Evolutionary conservation across 2,329 filamentous ascomycete genomes (phyloP), one percentile per base, ranked within the genome.

Genomic region (Trichoderma brevicompactum): DNA sequence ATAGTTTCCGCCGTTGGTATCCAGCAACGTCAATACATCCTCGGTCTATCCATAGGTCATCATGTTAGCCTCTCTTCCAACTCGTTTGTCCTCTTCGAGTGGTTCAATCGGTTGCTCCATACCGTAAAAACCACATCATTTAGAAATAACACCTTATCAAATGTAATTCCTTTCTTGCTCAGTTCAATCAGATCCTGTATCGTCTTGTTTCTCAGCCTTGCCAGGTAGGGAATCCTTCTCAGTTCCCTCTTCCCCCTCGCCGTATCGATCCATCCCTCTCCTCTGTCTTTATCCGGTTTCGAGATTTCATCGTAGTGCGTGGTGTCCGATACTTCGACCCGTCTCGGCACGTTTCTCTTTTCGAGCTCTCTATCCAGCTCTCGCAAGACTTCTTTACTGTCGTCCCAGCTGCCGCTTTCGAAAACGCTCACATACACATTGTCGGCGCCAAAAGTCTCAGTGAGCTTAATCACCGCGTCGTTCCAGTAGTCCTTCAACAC

Each of bases 371-470:
- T 69, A 65, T 89, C 87, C 34, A 92, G 77, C 28, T 84, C 80
- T 23, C 74, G 76, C 68, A 92, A 76, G 7, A 84, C 85, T 15
- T 78, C 82, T 74, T 91, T 91, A 17, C 85, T 90, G 65, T 87
- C 80, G 73, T 92, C 90, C 78, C 84, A 87, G 72, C 87, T 90
- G 5, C 89, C 89, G 70, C 86, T 89, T 74, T 92, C 89, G 66
- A 85, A 83, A 36, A 92, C 82, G 66, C 85, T 87, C 46, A 92
- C 82, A 72, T 84, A 92, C 2, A 92, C 84, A 72, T 91, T 91
- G 3, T 86, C 80, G 0, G 82, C 76, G 0, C 89, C 89, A 4
- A 91, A 77, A 6, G 79, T 77, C 52, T 82, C 77, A 5, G 84
- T 81, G 19, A 92, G 77, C 2, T 83, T 78, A 7, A 89, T 66